A percentile compares a stretch with the other conserved stretches of the same genome.
phyloP scores from a whole-genome alignment of 78 protist species.

The Polysphondylium violaceum region DNA sequence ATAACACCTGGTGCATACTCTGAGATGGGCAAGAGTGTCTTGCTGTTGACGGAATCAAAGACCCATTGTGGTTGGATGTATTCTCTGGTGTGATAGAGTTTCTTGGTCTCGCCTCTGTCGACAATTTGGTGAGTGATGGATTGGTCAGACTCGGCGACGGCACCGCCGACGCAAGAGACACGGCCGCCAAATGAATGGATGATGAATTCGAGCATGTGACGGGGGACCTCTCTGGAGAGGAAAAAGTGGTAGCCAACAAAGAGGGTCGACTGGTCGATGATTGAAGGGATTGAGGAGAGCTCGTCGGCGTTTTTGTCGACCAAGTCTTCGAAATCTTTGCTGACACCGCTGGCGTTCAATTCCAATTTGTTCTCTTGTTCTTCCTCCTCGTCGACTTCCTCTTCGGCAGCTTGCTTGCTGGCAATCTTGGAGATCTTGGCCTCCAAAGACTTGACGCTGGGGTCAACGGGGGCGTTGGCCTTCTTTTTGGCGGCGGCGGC shows the following conservation, averaged over 20 bases:
- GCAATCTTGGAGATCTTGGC: conserved; percentile 20
- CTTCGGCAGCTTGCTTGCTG: conserved; percentile 24
- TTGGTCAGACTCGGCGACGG: conserved; percentile 30
- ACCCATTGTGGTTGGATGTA: conserved; percentile 99
- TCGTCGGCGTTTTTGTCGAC: conserved; percentile 24
- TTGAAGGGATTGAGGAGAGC: conserved; percentile 2
- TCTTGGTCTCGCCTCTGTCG: conserved; percentile 43
- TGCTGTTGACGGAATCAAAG: conserved; percentile 92
- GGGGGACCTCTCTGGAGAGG: conserved; percentile 87
- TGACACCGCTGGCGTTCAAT: conserved; percentile 25
- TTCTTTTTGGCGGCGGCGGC: not conserved
- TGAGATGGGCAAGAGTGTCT: conserved; percentile 57
- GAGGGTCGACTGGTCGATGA: conserved; percentile 21
- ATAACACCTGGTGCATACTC: conserved; percentile 76
- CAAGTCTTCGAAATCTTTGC: conserved; percentile 36
- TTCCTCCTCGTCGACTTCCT: conserved; percentile 34
- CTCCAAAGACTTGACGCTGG: conserved; percentile 11
- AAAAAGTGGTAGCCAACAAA: conserved; percentile 61
- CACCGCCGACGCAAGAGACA: conserved; percentile 77
- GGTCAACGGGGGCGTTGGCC: not conserved
- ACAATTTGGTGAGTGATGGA: conserved; percentile 85
- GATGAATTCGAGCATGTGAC: conserved; percentile 79
- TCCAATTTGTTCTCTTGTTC: conserved; percentile 21
- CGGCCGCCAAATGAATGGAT: conserved; percentile 88
- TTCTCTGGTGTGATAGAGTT: conserved; percentile 27